A percentile compares a stretch with the other conserved stretches of the same genome.
Conservation (phyloP, 805 yeast genomes). For the Cyberlindnera americana region DNA sequence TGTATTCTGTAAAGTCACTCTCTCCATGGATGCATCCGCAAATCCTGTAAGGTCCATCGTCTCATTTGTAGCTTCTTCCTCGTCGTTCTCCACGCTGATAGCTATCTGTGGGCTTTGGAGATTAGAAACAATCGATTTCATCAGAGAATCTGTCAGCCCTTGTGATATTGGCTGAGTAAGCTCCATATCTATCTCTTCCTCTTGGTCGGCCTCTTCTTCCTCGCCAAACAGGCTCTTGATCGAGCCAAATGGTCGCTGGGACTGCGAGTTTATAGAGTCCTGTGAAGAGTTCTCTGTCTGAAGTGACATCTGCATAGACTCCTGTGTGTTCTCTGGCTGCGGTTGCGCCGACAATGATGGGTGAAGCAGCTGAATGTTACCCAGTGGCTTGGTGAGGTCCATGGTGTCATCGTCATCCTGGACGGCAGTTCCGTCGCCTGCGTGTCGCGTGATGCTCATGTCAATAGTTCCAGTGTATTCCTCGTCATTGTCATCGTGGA, state of each 20-base stretch:
- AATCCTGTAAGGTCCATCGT: conserved; percentile 23
- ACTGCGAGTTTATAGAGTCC: conserved; percentile 5
- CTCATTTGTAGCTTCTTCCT: conserved; percentile 9
- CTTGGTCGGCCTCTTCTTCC: conserved; percentile 12
- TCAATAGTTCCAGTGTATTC: conserved; percentile 16
- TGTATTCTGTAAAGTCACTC: conserved; percentile 22
- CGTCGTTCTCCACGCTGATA: conserved; percentile 2
- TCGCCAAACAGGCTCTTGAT: conserved; percentile 26
- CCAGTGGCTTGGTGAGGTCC: conserved; percentile 28
- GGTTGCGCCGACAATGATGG: conserved; percentile 6
- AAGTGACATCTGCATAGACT: conserved; percentile 1
- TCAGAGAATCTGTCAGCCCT: background rate
- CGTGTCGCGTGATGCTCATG: conserved; percentile 19
- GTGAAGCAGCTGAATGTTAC: conserved; percentile 18
- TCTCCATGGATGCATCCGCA: conserved; percentile 20
- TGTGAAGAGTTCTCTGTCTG: conserved; percentile 1
- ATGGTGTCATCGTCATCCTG: conserved; percentile 21
- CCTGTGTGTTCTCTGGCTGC: background rate
- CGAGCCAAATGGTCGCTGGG: conserved; percentile 26
- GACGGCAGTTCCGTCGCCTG: background rate
- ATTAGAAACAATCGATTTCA: background rate
- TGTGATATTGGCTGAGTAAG: conserved; percentile 22
- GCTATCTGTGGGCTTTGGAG: no score
- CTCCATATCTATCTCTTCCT: conserved; percentile 25
- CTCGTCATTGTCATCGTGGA: conserved; percentile 21